Base-by-base conservation (phyloP, 2,329 filamentous ascomycete genomes). In the Sporothrix brasiliensis region DNA sequence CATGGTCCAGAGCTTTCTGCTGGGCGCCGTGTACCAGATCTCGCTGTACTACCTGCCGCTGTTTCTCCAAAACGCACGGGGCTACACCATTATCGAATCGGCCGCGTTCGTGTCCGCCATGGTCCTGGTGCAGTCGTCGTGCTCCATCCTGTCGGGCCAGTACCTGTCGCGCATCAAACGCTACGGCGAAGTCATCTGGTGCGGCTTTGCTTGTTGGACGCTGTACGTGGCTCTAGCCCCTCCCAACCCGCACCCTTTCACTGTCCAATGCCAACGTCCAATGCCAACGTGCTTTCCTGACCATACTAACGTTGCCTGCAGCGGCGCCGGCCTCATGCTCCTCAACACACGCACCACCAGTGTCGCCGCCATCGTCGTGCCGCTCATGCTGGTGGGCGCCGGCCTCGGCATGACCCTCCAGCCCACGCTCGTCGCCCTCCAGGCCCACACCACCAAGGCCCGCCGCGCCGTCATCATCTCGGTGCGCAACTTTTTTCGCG, bases 391-490 rank as follows among this genome's bases (percentile, higher is more conserved):
- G 3, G 74, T 78, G 6, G 80, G 80, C 6, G 72, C 75, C 3
- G 79, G 79, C 4, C 73, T 78, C 6, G 80, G 80, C 2, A 72
- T 77, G 21, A 79, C 77, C 1, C 73, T 81, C 52, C 80, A 81
- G 70, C 79, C 80, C 3, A 79, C 78, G 11, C 74, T 81, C 7
- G 76, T 81, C 0, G 80, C 77, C 1, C 74, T 81, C 67, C 78
- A 81, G 52, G 80, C 80, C 34, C 79, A 81, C 70, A 77, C 76
- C 0, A 75, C 76, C 4, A 78, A 75, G 53, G 76, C 78, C 39
- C 78, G 80, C 52, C 77, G 80, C 0, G 80, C 80, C 13, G 79
- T 81, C 47, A 77, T 78, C 1, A 81, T 78, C 2, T 77, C 78
- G 0, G 75, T 79, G 27, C 77, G 80, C n/a, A 81, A 81, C 69